Base-by-base conservation (phyloP, 192 early-diverging fungal species). In the Podila epicladia region DNA sequence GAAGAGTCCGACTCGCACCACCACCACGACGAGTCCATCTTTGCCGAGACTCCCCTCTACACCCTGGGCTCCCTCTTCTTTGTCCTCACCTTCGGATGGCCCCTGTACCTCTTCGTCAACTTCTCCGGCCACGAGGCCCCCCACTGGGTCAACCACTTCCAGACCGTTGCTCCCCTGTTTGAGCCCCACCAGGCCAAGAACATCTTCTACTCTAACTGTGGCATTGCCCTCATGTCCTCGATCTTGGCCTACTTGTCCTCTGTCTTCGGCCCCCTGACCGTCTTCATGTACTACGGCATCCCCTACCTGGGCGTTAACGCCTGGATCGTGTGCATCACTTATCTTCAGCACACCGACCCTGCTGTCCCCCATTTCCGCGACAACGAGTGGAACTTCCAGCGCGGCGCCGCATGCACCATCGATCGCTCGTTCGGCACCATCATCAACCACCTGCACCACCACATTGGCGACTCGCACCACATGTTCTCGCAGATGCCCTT, bases 401-500 rank as follows among this genome's bases (percentile, higher is more conserved):
- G 93, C 69, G 97, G 97, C 63, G 96, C 96, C 9, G 87, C 96
- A 64, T 91, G 89, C 75, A 84, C 95, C 58, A 89, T 98, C 29
- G 97, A 98, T 82, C 94, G 96, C 57, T 92, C 93, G 72, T 97
- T 90, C 78, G 96, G 97, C 22, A 83, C 95, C 73, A 86, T 99
- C 65, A 92, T 97, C 82, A 76, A 89, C 74, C 82, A 89, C 74
- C 91, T 94, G 74, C 84, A 93, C 74, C 92, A 92, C 75, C 87
- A 90, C 82, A 96, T 96, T 72, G 85, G 92, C 49, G 95, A 97
- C 82, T 95, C 95, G 7, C 96, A 98, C 73, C 97, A 99, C 82
- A 80, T 97, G 68, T 99, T 98, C 86, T 94, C 94, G 6, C 94
- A 91, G 24, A 99, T 99, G 96, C 97, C 97, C 22, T 95, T 96